Percentiles rank a stretch among this genome's conserved stretches.
These are phyloP conservation scores for Craspedostauros australis DNA, from an alignment of 108 stramenopile species.

Conservation along the genomic window DNA sequence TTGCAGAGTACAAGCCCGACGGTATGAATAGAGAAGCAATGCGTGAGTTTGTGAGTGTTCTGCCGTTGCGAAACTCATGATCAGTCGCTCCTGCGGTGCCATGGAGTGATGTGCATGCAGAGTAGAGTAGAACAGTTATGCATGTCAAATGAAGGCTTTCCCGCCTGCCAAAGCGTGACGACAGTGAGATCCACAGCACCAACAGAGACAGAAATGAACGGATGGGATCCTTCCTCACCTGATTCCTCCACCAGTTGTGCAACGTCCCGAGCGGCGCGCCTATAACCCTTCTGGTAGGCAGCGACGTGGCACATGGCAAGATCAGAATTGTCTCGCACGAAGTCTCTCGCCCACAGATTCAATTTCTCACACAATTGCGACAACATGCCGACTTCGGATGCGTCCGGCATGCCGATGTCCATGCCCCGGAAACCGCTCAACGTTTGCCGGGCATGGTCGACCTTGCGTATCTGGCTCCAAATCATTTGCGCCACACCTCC, in stretches of 20 bases:
- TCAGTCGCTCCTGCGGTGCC: too few species aligned
- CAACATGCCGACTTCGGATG: background rate
- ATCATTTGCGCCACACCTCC: slow-evolving; percentile 79
- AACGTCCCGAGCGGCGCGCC: slow-evolving; percentile 73
- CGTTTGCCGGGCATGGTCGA: slow-evolving; percentile 49
- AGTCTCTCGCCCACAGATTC: slow-evolving; percentile 36
- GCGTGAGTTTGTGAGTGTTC: too few species aligned
- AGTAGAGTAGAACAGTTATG: background rate
- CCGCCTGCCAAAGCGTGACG: background rate
- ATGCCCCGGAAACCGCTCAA: slow-evolving; percentile 54
- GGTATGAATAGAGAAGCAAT: too few species aligned
- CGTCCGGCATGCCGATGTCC: slow-evolving; percentile 35
- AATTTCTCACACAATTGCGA: slow-evolving; percentile 12
- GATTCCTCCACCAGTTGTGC: slow-evolving; percentile 63
- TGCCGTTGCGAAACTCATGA: too few species aligned
- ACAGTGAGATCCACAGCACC: background rate
- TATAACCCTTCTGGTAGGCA: slow-evolving; percentile 72
- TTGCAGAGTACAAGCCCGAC: background rate
- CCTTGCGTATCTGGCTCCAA: slow-evolving; percentile 67
- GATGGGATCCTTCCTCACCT: slow-evolving; percentile 25
- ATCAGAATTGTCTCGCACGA: slow-evolving; percentile 74
- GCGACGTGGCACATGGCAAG: slow-evolving; percentile 80
- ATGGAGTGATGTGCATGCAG: too few species aligned
- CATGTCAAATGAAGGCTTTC: background rate
- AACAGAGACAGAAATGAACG: background rate